Percentiles rank a stretch among this genome's conserved stretches.
phyloP scores from a whole-genome alignment of 768 basidiomycete genomes.

The Rhizopogon salebrosus region DNA sequence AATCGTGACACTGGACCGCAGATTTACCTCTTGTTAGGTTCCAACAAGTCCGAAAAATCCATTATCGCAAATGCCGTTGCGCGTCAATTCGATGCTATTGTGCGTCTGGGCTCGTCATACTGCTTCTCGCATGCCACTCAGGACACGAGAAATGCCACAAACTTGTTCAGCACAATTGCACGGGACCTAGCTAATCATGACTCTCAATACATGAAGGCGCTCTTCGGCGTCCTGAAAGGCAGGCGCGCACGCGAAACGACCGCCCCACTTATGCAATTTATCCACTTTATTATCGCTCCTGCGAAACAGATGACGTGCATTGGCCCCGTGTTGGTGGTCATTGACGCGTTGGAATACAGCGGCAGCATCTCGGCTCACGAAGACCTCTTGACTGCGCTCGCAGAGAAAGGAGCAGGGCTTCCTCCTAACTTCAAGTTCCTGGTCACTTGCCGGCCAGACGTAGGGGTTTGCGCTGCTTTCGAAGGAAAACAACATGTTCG shows the following conservation, averaged over 20 bases:
- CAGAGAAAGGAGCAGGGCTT: slow-evolving; percentile 5
- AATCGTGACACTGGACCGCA: slow-evolving; percentile 9
- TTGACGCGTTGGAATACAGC: slow-evolving; percentile 31
- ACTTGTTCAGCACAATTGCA: slow-evolving; percentile 30
- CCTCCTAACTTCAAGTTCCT: slow-evolving; percentile 22
- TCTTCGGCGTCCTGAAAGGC: slow-evolving; percentile 13
- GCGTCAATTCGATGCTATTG: slow-evolving; percentile 17
- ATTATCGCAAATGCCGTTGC: slow-evolving; percentile 27
- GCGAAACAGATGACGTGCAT: slow-evolving; percentile 15
- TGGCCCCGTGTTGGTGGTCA: slow-evolving; percentile 29
- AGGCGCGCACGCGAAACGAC: slow-evolving; percentile 17
- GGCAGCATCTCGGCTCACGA: slow-evolving; percentile 12
- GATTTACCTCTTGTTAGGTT: slow-evolving; percentile 24
- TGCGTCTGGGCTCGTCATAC: slow-evolving; percentile 27
- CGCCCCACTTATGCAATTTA: slow-evolving; percentile 19
- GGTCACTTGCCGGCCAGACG: slow-evolving; percentile 23
- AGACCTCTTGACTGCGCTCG: slow-evolving; percentile 17
- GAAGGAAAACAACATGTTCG: slow-evolving; percentile 1
- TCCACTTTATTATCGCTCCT: slow-evolving; percentile 23
- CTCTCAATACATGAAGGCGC: slow-evolving; percentile 15
- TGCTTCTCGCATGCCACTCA: slow-evolving; percentile 19
- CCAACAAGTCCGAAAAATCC: slow-evolving; percentile 27
- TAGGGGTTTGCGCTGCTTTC: slow-evolving; percentile 10
- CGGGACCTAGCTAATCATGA: slow-evolving; percentile 27
- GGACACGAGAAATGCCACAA: slow-evolving; percentile 13